Percentiles rank a stretch among this genome's conserved stretches.
phyloP scores from a whole-genome alignment of 371 early-diverging fungal species.

The Entomophthora muscae region DNA sequence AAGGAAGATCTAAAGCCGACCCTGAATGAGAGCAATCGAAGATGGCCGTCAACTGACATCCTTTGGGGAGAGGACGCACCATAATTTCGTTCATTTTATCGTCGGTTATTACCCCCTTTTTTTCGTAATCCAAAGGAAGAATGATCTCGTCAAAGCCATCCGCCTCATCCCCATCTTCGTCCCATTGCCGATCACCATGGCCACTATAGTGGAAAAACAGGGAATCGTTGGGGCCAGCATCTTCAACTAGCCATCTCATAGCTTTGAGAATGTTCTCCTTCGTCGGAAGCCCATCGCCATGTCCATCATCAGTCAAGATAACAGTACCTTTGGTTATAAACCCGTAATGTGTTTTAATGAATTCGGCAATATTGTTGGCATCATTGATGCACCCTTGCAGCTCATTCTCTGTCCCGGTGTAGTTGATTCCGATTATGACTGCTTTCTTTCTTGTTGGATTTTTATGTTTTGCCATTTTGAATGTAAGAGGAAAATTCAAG shows the following conservation, averaged over 20 bases:
- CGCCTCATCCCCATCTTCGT: constrained; percentile 39
- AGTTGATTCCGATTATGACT: constrained; percentile 14
- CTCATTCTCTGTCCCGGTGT: constrained; percentile 7
- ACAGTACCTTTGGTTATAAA: constrained; percentile 2
- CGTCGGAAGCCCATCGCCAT: constrained; percentile 33
- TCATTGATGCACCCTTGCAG: constrained; percentile 13
- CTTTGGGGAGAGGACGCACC: constrained; percentile 47
- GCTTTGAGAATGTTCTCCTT: constrained; percentile 44
- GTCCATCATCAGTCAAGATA: constrained; percentile 9
- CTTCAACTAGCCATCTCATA: constrained; percentile 52
- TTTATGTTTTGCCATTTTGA: too few relatives aligned
- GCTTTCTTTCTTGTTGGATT: constrained; percentile 17
- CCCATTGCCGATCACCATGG: constrained; percentile 48
- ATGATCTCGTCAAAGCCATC: constrained; percentile 57
- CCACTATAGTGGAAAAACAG: constrained; percentile 56
- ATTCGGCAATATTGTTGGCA: constrained; percentile 11
- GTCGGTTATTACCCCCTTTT: constrained; percentile 48
- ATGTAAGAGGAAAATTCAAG: too few relatives aligned
- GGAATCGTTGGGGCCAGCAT: constrained; percentile 39
- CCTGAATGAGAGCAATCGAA: constrained; percentile 80
- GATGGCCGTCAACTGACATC: constrained; percentile 63
- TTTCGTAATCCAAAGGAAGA: constrained; percentile 49
- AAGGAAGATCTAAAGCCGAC: constrained; percentile 73
- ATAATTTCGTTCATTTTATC: constrained; percentile 46
- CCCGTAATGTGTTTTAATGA: constrained; percentile 8